Evolutionary conservation across 495 filamentous ascomycete genomes (phyloP), one percentile per base, ranked within the genome.

Genomic region (Podospora australis): DNA sequence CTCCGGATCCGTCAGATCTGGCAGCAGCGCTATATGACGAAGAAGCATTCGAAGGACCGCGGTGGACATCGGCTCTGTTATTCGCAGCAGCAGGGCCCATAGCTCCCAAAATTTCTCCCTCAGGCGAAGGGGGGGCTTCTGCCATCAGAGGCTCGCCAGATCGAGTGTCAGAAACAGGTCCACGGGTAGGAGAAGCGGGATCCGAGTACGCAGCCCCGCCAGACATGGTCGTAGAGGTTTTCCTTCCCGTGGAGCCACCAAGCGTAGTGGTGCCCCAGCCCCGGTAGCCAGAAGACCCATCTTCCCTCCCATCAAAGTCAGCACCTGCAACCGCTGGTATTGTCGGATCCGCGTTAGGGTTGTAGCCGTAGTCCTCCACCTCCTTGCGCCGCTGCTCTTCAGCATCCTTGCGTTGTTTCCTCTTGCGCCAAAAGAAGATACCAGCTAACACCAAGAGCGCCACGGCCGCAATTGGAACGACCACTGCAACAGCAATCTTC

Each of bases 281-380:
- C 59, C 92, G 78, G 64, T 98, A 98, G 23, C 92, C 92, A 7
- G 79, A 73, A 25, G 67, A 72, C 48, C 75, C 79, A 47, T 88
- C 85, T 48, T 83, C 78, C 39, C 65, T 67, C 78, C 81, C 82
- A 58, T 90, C 84, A 57, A 82, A 87, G 29, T 72, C 70, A 25
- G 74, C 78, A 4, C 66, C 70, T 39, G 59, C 64, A n/a, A 87
- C 73, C 4, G 75, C 75, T 19, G 90, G 88, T 3, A 91, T 68
- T 3, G 85, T 85, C 1, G 92, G 90, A 59, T 95, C 90, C 46
- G 88, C 80, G 66, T 96, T 97, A 6, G 91, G 92, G 62, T 96
- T 97, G 72, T 89, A 96, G 17, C 83, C 84, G 62, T 96, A 96
- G 56, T 96, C 92, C 63, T 96, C 91, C 2, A 95, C 87, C 61